A percentile compares a stretch with the other conserved stretches of the same genome.
phyloP scores from a whole-genome alignment of 1,284 basidiomycete species.

The Pseudozyma pruni region DNA sequence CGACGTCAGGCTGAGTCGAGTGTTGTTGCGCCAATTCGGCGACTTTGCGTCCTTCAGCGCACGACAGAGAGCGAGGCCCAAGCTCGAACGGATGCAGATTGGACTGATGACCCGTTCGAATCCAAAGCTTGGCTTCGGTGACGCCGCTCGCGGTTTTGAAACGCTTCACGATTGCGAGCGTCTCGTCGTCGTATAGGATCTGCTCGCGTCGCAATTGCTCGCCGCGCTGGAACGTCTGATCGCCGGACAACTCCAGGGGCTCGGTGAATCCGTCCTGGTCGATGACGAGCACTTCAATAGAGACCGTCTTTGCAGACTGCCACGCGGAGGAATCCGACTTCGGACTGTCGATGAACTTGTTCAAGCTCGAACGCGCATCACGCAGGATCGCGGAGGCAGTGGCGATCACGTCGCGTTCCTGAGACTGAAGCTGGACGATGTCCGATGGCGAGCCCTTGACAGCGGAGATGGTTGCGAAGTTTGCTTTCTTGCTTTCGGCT shows the following conservation, averaged over 20 bases:
- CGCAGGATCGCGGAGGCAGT: constrained; percentile 14
- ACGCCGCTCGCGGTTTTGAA: constrained; percentile 31
- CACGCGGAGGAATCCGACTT: background rate
- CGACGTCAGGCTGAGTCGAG: constrained; percentile 29
- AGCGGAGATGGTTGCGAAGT: background rate
- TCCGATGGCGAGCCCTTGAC: constrained; percentile 13
- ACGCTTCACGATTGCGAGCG: constrained; percentile 37
- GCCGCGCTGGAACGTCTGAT: constrained; percentile 40
- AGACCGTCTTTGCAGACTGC: constrained; percentile 18
- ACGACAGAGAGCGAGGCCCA: constrained; percentile 35
- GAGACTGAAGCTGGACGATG: constrained; percentile 6
- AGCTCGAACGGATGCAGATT: constrained; percentile 40
- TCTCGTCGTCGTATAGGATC: constrained; percentile 52
- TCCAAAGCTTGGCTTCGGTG: constrained; percentile 33
- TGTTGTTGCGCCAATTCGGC: constrained; percentile 52
- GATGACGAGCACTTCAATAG: constrained; percentile 40
- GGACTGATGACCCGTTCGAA: constrained; percentile 33
- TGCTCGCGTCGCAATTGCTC: constrained; percentile 44
- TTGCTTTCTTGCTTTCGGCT: constrained; percentile 9
- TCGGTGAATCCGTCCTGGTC: constrained; percentile 43
- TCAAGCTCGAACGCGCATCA: constrained; percentile 3
- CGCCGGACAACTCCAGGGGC: constrained; percentile 29
- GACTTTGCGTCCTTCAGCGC: constrained; percentile 49
- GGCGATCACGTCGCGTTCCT: constrained; percentile 14
- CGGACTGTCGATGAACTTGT: constrained; percentile 4